Evolutionary conservation across 805 yeast species (phyloP), one percentile per base, ranked within the genome.

Genomic region (Phaffomyces antillensis): DNA sequence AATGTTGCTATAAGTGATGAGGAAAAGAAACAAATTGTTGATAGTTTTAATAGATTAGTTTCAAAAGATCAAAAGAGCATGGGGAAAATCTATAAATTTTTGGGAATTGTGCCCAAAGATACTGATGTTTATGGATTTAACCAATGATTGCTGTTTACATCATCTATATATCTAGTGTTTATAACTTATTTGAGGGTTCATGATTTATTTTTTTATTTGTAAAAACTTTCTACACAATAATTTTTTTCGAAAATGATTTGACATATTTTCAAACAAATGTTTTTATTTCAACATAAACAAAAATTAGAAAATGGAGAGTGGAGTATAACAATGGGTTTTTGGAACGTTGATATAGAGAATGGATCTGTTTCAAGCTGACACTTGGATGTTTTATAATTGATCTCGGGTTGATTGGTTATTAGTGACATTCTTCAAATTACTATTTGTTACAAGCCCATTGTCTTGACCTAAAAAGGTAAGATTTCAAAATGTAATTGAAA

Each of bases 1-100:
- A 67, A 73, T 37, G 56, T 63, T 9, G 73, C 70, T 34, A 54
- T 57, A 6, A 58, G 62, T 26, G 57, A 69, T 37, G 66, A 64
- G 18, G 76, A 76, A 17, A 74, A 71, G 54, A 75, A 77, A 39
- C 70, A 76, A 42, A 69, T 87, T 5, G 70, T 72, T 42, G 62
- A 69, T 18, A 73, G 86, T 0, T 86, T 83, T 58, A 61, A 70
- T 28, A 70, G 96, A 47, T 66, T 86, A 38, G 80, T 83, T 3
- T 83, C 77, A 36, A 75, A 76, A 38, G 75, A 77, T 20, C 75
- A 74, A 8, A 69, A 72, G 36, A 72, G 76, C 3, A 87, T 86
- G 96, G 96, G 96, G 2, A 76, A 73, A 52, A 67, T 81, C 5
- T 86, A 86, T 61, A 86, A 86, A 60, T 83, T 84, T 40, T 60